phyloP scores from a whole-genome alignment of 139 green algal genomes.

The Tetradesmus lagerheimii region DNA sequence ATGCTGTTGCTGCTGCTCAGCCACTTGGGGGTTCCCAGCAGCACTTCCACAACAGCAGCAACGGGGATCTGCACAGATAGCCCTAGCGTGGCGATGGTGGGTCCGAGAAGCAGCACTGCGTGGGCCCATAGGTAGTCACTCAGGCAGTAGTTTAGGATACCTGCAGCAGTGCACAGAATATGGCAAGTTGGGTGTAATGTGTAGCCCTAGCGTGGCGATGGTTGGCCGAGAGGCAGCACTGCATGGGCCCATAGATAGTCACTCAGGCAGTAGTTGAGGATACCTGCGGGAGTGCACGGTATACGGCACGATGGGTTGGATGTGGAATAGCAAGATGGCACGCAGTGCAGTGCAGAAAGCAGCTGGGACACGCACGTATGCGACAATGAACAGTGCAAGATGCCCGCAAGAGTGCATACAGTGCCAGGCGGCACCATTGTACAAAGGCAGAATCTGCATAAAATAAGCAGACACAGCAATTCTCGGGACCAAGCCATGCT shows the following conservation, averaged over 20 bases:
- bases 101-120: conserved; percentile 92
- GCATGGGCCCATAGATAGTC: conserved; percentile 97
- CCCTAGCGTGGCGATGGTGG: conserved; percentile 90
- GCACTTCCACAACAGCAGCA: conserved; percentile 65
- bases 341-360: no score
- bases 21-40: conserved; percentile 62
- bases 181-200: no score
- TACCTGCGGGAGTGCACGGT: background rate
- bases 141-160: conserved; percentile 95
- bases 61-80: conserved; percentile 90
- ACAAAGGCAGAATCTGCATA: no score
- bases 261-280: conserved; percentile 58
- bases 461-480: no score
- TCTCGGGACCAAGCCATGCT: no score
- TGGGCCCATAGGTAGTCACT: conserved; percentile 97
- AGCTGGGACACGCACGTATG: no score
- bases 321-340: no score
- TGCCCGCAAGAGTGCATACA: no score
- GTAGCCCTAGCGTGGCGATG: conserved; percentile 88
- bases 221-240: conserved; percentile 94
- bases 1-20: conserved; percentile 46
- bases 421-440: no score
- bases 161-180: conserved; percentile 58
- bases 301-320: no score
- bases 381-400: no score